Evolutionary conservation across 352 stramenopile genomes (phyloP).

Genomic region (Phytopythium sindhum): DNA sequence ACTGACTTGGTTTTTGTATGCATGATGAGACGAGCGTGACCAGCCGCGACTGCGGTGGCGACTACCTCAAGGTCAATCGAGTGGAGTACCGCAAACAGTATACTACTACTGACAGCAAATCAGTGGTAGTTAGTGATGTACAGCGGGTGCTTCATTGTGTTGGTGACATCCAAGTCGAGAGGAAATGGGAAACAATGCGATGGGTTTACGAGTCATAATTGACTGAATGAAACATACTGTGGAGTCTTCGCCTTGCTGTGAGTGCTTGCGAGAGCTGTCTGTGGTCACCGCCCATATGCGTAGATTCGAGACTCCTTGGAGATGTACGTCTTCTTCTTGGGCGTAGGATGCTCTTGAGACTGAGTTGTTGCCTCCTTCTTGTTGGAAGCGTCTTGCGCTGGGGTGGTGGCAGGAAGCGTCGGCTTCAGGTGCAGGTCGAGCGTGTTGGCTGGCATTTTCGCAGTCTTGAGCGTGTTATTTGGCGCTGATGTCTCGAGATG

Average conservation of each 20-base stretch:
- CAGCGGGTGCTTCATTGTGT: not conserved
- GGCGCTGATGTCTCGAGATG: not conserved
- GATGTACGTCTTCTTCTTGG: conserved; percentile 21
- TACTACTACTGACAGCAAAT: too few species aligned
- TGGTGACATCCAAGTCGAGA: too few species aligned
- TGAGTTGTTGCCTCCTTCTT: conserved; percentile 7
- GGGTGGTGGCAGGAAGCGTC: not conserved
- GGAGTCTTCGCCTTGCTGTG: not conserved
- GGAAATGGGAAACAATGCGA: not conserved
- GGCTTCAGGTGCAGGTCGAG: not conserved
- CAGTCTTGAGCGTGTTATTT: not conserved
- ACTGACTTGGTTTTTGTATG: not conserved
- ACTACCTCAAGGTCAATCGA: not conserved
- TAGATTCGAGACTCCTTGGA: conserved; percentile 18
- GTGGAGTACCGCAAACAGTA: not conserved
- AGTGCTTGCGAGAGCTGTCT: too few species aligned
- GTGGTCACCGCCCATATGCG: conserved; percentile 1
- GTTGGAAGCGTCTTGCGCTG: not conserved
- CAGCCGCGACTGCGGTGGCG: too few species aligned
- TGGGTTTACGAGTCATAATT: not conserved
- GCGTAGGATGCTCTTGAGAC: not conserved
- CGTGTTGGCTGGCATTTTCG: not conserved
- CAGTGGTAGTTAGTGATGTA: too few species aligned
- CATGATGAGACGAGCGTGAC: conserved; percentile 1
- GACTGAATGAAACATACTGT: not conserved